Conservation (phyloP, 257 asterid species). For the Solanum tarijense region DNA sequence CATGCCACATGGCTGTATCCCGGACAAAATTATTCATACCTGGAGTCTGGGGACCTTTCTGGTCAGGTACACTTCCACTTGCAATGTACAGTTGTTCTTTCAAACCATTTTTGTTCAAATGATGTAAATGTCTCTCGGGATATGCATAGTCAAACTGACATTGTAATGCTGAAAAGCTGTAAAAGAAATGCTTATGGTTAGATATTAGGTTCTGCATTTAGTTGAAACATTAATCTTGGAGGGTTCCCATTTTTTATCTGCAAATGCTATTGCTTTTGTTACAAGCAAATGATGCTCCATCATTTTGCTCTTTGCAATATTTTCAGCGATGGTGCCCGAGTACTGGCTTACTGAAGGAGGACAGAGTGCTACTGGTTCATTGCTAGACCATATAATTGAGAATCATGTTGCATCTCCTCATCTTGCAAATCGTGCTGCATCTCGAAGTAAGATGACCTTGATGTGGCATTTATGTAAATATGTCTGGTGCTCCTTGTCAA, state of each 20-base stretch:
- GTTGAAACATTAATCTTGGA: background rate
- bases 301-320: constrained; percentile 7
- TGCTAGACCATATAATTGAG: constrained; percentile 70
- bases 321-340: constrained; percentile 88
- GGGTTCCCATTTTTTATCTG: background rate
- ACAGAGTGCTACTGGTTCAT: constrained; percentile 94
- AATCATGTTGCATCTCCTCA: constrained; percentile 73
- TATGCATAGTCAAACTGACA: background rate
- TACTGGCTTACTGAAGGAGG: constrained; percentile 99
- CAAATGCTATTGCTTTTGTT: background rate
- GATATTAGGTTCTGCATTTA: background rate
- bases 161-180: background rate
- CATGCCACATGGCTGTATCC: constrained; percentile 94
- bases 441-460: constrained; percentile 50
- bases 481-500: background rate
- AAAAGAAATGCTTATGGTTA: background rate
- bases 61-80: constrained; percentile 64
- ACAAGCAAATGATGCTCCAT: background rate
- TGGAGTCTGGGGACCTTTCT: constrained; percentile 99
- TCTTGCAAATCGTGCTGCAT: constrained; percentile 85
- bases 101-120: background rate
- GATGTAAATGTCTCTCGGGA: background rate
- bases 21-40: constrained; percentile 77
- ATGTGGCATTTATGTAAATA: background rate
- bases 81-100: background rate